Base-by-base conservation (phyloP, 192 early-diverging fungal genomes). In the Coemansia sp. region DNA sequence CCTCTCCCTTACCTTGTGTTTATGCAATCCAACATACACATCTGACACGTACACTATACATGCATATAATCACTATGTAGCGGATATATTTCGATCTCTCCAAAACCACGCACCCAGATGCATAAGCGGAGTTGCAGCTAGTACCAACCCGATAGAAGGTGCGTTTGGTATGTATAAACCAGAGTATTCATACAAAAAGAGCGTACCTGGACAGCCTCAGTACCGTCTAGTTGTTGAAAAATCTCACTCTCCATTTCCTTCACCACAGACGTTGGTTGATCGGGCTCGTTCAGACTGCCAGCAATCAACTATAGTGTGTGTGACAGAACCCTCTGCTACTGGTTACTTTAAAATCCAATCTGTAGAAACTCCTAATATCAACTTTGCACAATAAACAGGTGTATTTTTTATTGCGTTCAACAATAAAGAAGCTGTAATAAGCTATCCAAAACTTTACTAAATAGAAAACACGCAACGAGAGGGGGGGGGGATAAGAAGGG, bases 111-210 rank as follows among this genome's bases (percentile, higher is more conserved):
- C 64, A 19, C 64, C 45, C n/a, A 26, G 42, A 13, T 27, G 28
- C 15, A 26, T 26, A 14, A 2, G 10, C 17, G 13, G 15, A 32
- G 45, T 18, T 8, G 28, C 45, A 46, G 8, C n/a, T 2, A 28
- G 13, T 9, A n/a, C 9, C 17, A 14, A 17, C 28, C 1, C 17
- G 15, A 40, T 28, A 17, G 47, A 15, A 18, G 37, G 37, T 1
- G 46, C 27, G 13, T 66, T 58, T 33, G 38, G 30, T 9, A 28
- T 73, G 22, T 73, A 73, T 53, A 57, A 45, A 46, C 70, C 70
- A 29, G 23, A 43, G 1, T 9, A 11, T 33, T 54, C 46, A 6
- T 73, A 66, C 51, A 73, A 57, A 37, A 73, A 73, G 36, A 57
- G 63, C n/a, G 38, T 34, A 24, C 50, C 62, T 22, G 54, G 53